Percentiles rank a stretch among this genome's conserved stretches.
These are phyloP conservation scores for Nosema muscidifuracis DNA, from an alignment of 371 early-diverging fungal species.

Conservation along the genomic window DNA sequence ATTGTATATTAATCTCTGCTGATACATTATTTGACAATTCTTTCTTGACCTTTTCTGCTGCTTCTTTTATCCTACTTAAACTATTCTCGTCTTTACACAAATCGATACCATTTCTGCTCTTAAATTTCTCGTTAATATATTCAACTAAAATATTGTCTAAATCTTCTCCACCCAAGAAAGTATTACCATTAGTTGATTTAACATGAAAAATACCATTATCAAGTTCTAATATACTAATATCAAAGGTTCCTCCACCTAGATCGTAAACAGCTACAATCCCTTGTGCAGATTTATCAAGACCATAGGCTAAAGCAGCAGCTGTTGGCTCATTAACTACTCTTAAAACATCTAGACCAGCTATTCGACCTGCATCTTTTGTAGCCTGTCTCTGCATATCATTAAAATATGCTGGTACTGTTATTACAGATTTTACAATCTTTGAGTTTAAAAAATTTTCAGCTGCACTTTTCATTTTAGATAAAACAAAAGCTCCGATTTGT, in stretches of 20 bases:
- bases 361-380: conserved; percentile 90
- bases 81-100: conserved; percentile 23
- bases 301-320: conserved; percentile 94
- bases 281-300: conserved; percentile 82
- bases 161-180: conserved; percentile 94
- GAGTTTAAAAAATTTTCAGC: conserved; percentile 67
- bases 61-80: conserved; percentile 79
- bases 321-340: conserved; percentile 98
- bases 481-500: conserved; percentile 83
- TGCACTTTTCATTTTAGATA: conserved; percentile 84
- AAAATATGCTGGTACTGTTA: conserved; percentile 89
- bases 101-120: conserved; percentile 75
- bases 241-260: conserved; percentile 98
- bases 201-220: conserved; percentile 92
- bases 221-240: conserved; percentile 92
- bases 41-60: conserved; percentile 93
- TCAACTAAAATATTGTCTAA: conserved; percentile 80
- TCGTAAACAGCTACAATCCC: conserved; percentile 95
- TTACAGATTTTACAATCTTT: conserved; percentile 76
- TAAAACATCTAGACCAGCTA: conserved; percentile 86
- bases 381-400: conserved; percentile 93
- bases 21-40: conserved; percentile 73
- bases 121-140: conserved; percentile 65
- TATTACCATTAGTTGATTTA: conserved; percentile 70
- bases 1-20: conserved; percentile 74